These are phyloP conservation scores for Tolypocladium capitatum DNA, from an alignment of 2,329 filamentous ascomycete genomes.

Conservation along the genomic window DNA sequence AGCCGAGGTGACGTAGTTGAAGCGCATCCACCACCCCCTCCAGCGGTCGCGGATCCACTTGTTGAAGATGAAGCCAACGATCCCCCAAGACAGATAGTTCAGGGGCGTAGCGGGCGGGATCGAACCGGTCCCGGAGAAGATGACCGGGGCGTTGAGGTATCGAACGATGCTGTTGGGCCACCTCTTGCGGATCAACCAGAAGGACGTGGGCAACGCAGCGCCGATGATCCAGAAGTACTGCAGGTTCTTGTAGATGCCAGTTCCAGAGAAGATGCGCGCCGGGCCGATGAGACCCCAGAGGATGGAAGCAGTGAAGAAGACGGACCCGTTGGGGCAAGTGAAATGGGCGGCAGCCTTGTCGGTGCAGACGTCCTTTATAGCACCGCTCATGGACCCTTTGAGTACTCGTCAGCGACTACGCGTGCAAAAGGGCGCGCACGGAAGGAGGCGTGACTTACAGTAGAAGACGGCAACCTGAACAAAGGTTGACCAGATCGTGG, in stretches of 20 bases:
- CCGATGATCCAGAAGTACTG: constrained; percentile 28
- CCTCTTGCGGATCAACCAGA: constrained; percentile 21
- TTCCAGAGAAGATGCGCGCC: constrained; percentile 20
- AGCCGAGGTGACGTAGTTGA: constrained; percentile 27
- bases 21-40: constrained; percentile 41
- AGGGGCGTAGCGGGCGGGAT: constrained; percentile 47
- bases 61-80: constrained; percentile 45
- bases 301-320: constrained; percentile 25
- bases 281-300: constrained; percentile 28
- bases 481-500: neutral
- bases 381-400: neutral
- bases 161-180: constrained; percentile 30
- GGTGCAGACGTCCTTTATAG: constrained; percentile 23
- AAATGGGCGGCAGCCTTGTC: constrained; percentile 20
- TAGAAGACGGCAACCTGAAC: constrained; percentile 13
- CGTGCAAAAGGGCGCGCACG: neutral
- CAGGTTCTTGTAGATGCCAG: constrained; percentile 22
- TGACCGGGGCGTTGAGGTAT: constrained; percentile 42
- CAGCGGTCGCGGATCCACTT: constrained; percentile 38
- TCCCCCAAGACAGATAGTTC: constrained; percentile 44
- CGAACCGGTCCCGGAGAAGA: constrained; percentile 39
- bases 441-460: neutral
- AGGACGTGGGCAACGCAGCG: constrained; percentile 18
- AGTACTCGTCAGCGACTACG: neutral
- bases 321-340: constrained; percentile 23